A percentile compares a stretch with the other conserved stretches of the same genome.
Evolutionary conservation across 2,329 filamentous ascomycete species (phyloP).

Genomic region (Mycocentrospora acerina): DNA sequence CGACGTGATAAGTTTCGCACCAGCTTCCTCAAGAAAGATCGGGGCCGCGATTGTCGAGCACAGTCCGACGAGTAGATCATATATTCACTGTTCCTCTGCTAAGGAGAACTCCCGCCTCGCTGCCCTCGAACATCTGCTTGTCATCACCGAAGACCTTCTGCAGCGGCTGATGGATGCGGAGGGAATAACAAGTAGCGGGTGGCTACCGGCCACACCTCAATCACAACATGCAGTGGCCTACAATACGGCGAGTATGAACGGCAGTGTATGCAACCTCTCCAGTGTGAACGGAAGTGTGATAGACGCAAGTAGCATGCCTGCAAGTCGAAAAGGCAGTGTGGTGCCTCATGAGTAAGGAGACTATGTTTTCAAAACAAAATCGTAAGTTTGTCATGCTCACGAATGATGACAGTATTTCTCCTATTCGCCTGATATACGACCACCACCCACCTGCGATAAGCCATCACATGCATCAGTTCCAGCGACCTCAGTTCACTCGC

Average conservation of each 20-base stretch:
- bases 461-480: too few species aligned
- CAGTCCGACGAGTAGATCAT: slow-evolving; percentile 37
- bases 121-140: slow-evolving; percentile 37
- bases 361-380: not conserved
- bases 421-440: slow-evolving; percentile 17
- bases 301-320: slow-evolving; percentile 16
- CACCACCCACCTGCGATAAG: slow-evolving; percentile 12
- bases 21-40: slow-evolving; percentile 35
- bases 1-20: slow-evolving; percentile 40
- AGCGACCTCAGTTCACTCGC: slow-evolving; percentile 17
- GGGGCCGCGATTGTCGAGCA: slow-evolving; percentile 41
- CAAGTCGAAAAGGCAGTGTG: slow-evolving; percentile 29
- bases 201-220: slow-evolving; percentile 37
- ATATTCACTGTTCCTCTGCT: slow-evolving; percentile 36
- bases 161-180: slow-evolving; percentile 35
- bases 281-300: slow-evolving; percentile 16
- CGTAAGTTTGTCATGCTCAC: slow-evolving; percentile 3
- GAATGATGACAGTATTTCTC: not conserved
- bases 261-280: not conserved
- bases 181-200: slow-evolving; percentile 38
- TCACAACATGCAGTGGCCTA: slow-evolving; percentile 33
- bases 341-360: slow-evolving; percentile 27
- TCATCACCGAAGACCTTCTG: slow-evolving; percentile 39
- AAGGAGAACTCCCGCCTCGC: slow-evolving; percentile 33
- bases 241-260: slow-evolving; percentile 16